Evolutionary conservation across 2,329 filamentous ascomycete genomes (phyloP).

Genomic region (Fusarium praegraminearum): DNA sequence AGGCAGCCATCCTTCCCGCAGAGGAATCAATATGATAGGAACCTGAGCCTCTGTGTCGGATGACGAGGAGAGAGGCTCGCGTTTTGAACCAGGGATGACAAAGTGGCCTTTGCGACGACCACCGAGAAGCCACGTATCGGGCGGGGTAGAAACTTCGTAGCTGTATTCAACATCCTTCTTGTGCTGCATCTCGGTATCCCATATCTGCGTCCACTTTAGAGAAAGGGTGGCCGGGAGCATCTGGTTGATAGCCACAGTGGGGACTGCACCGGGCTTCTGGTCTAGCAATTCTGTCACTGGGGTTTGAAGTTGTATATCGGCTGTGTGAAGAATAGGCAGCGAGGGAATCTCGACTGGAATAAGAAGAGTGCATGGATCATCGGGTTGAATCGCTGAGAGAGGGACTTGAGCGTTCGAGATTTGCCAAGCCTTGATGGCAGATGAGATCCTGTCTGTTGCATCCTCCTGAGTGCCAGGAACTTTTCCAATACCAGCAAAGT

Average conservation of each 20-base stretch:
- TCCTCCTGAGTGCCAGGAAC: slow-evolving; percentile 53
- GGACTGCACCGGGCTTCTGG: slow-evolving; percentile 51
- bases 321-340: slow-evolving; percentile 84
- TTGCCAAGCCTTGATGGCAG: slow-evolving; percentile 53
- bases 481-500: slow-evolving; percentile 64
- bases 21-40: slow-evolving; percentile 80
- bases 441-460: slow-evolving; percentile 44
- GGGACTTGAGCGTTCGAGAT: slow-evolving; percentile 45
- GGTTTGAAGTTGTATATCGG: slow-evolving; percentile 69
- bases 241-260: slow-evolving; percentile 70
- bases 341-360: slow-evolving; percentile 93
- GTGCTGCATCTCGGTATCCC: slow-evolving; percentile 63
- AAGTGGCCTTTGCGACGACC: slow-evolving; percentile 86
- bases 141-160: slow-evolving; percentile 81
- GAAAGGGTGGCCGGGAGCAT: slow-evolving; percentile 72
- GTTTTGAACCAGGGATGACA: slow-evolving; percentile 61
- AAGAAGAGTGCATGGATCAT: slow-evolving; percentile 72
- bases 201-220: slow-evolving; percentile 71
- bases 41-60: slow-evolving; percentile 69
- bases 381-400: slow-evolving; percentile 40
- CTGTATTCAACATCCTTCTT: slow-evolving; percentile 76
- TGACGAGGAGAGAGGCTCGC: slow-evolving; percentile 58
- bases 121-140: slow-evolving; percentile 86
- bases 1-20: slow-evolving; percentile 81
- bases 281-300: slow-evolving; percentile 50